phyloP scores from a whole-genome alignment of 176 grass and related monocot genomes.

The Triticum timopheevii region DNA sequence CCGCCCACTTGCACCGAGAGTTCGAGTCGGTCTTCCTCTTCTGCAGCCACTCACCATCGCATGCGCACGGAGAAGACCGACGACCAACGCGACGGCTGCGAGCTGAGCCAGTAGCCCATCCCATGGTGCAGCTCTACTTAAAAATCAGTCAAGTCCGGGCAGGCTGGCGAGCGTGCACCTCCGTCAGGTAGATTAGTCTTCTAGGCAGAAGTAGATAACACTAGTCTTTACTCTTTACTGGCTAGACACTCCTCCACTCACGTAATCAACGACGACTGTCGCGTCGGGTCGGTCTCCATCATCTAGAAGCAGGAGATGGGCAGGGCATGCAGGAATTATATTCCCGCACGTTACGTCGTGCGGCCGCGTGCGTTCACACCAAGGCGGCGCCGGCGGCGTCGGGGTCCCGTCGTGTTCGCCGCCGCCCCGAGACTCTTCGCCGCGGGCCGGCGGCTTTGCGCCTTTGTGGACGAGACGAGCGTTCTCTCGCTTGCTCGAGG shows the following conservation, averaged over 20 bases:
- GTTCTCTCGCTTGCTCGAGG: not conserved
- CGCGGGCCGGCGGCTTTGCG: not conserved
- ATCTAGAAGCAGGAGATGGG: not conserved
- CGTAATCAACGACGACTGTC: not conserved
- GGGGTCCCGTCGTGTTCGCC: not conserved
- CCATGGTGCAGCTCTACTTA: not conserved
- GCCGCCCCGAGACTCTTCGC: not conserved
- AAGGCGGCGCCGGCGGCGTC: not conserved
- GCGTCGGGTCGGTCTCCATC: not conserved
- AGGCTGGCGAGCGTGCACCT: not conserved
- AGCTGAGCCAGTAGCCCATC: not conserved
- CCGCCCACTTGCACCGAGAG: not conserved
- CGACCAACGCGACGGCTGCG: not conserved
- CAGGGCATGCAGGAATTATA: not conserved
- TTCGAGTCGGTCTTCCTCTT: not conserved
- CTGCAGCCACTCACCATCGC: not conserved
- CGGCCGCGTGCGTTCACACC: not conserved
- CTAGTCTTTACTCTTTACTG: not conserved
- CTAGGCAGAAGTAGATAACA: not conserved
- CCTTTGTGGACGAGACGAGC: not conserved
- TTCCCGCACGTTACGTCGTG: not conserved
- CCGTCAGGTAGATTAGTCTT: not conserved
- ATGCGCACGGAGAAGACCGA: not conserved
- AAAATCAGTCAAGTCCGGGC: not conserved
- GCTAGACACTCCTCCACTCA: not conserved